A percentile compares a stretch with the other conserved stretches of the same genome.
phyloP scores from a whole-genome alignment of 306 rosid genomes.

The Dryas drummondii region DNA sequence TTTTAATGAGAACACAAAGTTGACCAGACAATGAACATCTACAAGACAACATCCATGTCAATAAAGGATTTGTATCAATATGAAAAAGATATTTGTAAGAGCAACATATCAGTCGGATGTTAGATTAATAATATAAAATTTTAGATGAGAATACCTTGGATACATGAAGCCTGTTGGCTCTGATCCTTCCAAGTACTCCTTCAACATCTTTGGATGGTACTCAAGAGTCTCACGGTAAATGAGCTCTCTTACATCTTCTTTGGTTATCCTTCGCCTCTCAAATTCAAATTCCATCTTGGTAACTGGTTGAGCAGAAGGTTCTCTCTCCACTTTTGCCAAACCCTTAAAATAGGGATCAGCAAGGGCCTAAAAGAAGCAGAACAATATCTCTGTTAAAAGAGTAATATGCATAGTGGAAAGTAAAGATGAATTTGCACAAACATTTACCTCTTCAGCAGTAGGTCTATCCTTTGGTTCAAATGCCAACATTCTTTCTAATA shows the following conservation, averaged over 20 bases:
- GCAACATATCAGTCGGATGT: neutral
- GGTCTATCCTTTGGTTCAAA: constrained; percentile 99
- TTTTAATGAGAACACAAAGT: neutral
- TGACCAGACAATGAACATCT: neutral
- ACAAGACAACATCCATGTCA: neutral
- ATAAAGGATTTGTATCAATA: neutral
- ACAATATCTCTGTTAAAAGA: constrained; percentile 23
- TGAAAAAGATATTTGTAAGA: constrained; percentile 6
- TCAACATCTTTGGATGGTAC: constrained; percentile 95
- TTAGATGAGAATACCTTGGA: constrained; percentile 69
- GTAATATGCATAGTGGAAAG: constrained; percentile 17
- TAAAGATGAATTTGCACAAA: constrained; percentile 18
- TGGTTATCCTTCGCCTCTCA: constrained; percentile 96
- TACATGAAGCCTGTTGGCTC: constrained; percentile 98
- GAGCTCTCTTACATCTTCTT: constrained; percentile 98
- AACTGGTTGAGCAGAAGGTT: constrained; percentile 95
- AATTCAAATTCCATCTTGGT: constrained; percentile 99
- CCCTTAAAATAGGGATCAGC: constrained; percentile 99
- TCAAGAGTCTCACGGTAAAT: constrained; percentile 91
- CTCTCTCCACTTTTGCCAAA: constrained; percentile 98
- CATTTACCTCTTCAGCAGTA: constrained; percentile 83
- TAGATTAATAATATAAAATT: neutral
- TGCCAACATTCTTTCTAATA: constrained; percentile 94
- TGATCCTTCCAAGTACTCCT: constrained; percentile 89
- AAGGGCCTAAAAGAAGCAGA: constrained; percentile 62